Conservation (phyloP, 495 filamentous ascomycete genomes). For the Cercophora samala region DNA sequence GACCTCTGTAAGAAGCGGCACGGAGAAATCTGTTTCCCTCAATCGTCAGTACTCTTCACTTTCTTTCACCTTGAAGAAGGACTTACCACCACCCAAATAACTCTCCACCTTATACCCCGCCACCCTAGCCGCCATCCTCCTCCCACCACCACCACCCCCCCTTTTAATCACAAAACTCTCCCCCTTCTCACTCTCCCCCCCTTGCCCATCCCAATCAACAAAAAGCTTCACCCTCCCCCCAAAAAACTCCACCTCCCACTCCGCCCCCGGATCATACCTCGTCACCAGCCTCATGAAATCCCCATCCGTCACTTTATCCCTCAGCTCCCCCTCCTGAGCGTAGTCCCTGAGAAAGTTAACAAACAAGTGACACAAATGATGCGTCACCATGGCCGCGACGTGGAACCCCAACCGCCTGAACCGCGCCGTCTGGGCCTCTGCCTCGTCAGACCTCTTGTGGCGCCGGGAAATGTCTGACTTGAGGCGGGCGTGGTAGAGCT, state of each 20-base stretch:
- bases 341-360: slow-evolving; percentile 19
- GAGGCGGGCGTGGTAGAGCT: slow-evolving; percentile 24
- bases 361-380: slow-evolving; percentile 28
- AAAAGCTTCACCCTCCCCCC: slow-evolving; percentile 26
- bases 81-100: slow-evolving; percentile 26
- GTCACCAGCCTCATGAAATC: slow-evolving; percentile 21
- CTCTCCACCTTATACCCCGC: slow-evolving; percentile 21
- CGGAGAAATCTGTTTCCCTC: slow-evolving; percentile 19
- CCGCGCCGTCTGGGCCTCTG: background rate
- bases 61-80: background rate
- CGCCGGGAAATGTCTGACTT: slow-evolving; percentile 21
- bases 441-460: slow-evolving; percentile 13
- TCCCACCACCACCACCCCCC: background rate
- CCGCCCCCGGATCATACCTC: slow-evolving; percentile 23
- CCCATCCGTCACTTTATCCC: slow-evolving; percentile 16
- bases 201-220: slow-evolving; percentile 13
- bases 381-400: slow-evolving; percentile 22
- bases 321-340: slow-evolving; percentile 5
- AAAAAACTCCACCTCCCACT: slow-evolving; percentile 27
- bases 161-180: slow-evolving; percentile 24
- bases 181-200: slow-evolving; percentile 14
- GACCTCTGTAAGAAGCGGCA: slow-evolving; percentile 14
- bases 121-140: slow-evolving; percentile 20
- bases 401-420: slow-evolving; percentile 27
- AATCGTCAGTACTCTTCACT: background rate